These are phyloP conservation scores for Nicotiana paniculata DNA, from an alignment of 257 asterid species.

Conservation along the genomic window DNA sequence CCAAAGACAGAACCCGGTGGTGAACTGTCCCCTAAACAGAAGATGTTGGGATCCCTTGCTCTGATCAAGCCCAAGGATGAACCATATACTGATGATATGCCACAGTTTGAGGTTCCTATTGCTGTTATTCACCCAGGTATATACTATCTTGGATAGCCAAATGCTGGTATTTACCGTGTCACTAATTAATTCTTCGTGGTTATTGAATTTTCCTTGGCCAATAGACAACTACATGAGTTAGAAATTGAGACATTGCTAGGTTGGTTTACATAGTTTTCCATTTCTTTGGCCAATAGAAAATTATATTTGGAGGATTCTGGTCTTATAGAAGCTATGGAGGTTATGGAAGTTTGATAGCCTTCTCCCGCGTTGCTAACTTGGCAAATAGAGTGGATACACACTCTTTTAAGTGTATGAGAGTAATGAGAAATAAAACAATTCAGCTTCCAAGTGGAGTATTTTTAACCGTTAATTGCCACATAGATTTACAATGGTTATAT, in stretches of 20 bases:
- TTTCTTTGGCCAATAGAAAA: neutral
- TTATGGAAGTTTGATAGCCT: neutral
- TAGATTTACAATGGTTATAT: no score
- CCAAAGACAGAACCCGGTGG: constrained; percentile 22
- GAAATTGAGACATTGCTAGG: neutral
- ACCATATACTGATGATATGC: constrained; percentile 45
- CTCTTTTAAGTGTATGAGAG: no score
- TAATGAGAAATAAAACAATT: no score
- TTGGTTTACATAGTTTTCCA: constrained; percentile 8
- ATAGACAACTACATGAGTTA: neutral
- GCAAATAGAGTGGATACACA: no score
- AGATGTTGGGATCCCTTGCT: constrained; percentile 20
- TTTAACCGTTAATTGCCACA: no score
- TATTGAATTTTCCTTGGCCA: neutral
- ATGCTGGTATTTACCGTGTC: neutral
- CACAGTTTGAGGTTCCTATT: constrained; percentile 30
- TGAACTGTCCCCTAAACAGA: constrained; percentile 17
- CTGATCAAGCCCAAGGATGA: constrained; percentile 50
- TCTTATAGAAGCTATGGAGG: neutral
- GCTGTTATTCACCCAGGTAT: constrained; percentile 53
- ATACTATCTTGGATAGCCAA: neutral
- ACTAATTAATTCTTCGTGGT: neutral
- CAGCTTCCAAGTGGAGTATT: no score
- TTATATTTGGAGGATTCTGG: neutral
- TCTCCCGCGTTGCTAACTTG: no score